A percentile compares a stretch with the other conserved stretches of the same genome.
These are phyloP conservation scores for Phytophthora cryptogea DNA, from an alignment of 352 stramenopile genomes.

Conservation along the genomic window DNA sequence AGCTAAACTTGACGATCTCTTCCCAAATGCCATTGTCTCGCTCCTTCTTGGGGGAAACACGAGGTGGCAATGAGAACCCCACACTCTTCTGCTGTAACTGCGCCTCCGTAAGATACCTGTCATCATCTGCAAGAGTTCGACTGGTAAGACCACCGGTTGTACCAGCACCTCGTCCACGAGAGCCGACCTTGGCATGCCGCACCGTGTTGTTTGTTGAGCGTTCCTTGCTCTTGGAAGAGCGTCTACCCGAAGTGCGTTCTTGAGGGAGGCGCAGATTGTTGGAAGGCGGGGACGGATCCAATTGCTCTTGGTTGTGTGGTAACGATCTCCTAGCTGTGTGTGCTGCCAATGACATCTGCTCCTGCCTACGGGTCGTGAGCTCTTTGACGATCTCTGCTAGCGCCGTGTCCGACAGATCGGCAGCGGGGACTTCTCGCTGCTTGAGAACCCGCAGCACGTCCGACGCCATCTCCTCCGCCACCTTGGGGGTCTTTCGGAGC, in stretches of 20 bases:
- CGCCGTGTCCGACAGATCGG: conserved; percentile 45
- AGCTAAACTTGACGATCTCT: conserved; percentile 82
- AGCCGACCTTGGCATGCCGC: conserved; percentile 1
- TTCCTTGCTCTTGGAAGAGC: conserved; percentile 34
- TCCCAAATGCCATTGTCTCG: conserved; percentile 83
- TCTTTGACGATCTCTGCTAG: conserved; percentile 50
- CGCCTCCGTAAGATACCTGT: conserved; percentile 68
- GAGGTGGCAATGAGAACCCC: conserved; percentile 65
- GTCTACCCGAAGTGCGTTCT: conserved; percentile 18
- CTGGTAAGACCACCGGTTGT: conserved; percentile 1
- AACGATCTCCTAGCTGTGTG: conserved; percentile 5
- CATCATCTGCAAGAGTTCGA: conserved; percentile 36
- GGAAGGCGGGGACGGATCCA: conserved; percentile 1
- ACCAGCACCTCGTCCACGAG: conserved; percentile 2
- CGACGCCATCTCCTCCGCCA: conserved; percentile 64
- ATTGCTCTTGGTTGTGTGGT: conserved; percentile 34
- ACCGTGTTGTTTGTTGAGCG: conserved; percentile 18
- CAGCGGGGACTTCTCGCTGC: conserved; percentile 39
- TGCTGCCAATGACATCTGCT: conserved; percentile 38
- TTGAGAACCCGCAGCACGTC: conserved; percentile 60
- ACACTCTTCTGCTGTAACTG: conserved; percentile 74
- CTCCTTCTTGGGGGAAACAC: conserved; percentile 74
- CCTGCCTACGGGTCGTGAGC: conserved; percentile 36
- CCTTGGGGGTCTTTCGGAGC: conserved; percentile 63
- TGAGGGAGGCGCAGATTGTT: conserved; percentile 3